phyloP scores from a whole-genome alignment of 805 yeast species.

The Danielia reshetovae region DNA sequence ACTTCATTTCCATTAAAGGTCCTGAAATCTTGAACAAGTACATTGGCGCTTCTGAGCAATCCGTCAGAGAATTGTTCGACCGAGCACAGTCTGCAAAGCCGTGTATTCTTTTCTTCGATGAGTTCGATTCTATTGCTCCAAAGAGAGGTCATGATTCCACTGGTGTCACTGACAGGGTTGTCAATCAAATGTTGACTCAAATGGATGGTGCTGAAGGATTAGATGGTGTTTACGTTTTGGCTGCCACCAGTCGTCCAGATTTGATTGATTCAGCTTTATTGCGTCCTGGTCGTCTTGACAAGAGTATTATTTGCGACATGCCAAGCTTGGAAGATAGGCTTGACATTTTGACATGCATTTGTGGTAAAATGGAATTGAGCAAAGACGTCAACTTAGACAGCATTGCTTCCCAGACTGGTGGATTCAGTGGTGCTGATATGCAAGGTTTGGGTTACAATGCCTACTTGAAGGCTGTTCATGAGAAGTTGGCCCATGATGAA shows the following conservation, averaged over 20 bases:
- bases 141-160: constrained; percentile 97
- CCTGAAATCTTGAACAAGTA: constrained; percentile 94
- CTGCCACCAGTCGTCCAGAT: constrained; percentile 96
- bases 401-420: constrained; percentile 60
- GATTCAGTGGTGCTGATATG: constrained; percentile 92
- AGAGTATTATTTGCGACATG: constrained; percentile 84
- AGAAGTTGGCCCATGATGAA: constrained; percentile 50
- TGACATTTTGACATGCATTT: constrained; percentile 63
- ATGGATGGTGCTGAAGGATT: constrained; percentile 99
- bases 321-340: constrained; percentile 68
- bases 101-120: constrained; percentile 89
- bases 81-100: constrained; percentile 95
- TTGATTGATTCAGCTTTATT: constrained; percentile 90
- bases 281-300: constrained; percentile 95
- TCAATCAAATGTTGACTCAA: constrained; percentile 93
- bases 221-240: constrained; percentile 93
- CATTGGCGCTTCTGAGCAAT: constrained; percentile 96
- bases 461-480: constrained; percentile 79
- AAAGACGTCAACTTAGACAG: constrained; percentile 46
- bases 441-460: constrained; percentile 93
- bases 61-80: constrained; percentile 88
- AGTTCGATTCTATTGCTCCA: constrained; percentile 95
- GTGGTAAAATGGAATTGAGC: constrained; percentile 56
- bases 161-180: constrained; percentile 96
- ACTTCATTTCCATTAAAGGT: constrained; percentile 90